Percentiles rank a stretch among this genome's conserved stretches.
Evolutionary conservation across 2,329 filamentous ascomycete species (phyloP).

Genomic region (Clathrospora elynae): DNA sequence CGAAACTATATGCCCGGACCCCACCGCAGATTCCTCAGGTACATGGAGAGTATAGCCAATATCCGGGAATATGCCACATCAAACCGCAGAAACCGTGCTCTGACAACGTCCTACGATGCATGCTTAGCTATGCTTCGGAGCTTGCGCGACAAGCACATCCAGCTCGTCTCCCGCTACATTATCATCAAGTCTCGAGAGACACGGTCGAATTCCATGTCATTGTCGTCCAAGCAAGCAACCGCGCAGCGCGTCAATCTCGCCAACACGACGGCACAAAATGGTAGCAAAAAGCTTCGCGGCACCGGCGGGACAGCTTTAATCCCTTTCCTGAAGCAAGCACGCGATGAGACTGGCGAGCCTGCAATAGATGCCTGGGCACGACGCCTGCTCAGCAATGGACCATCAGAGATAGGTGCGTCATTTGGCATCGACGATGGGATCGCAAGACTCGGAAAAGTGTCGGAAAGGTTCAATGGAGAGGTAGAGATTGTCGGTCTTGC

Average conservation of each 20-base stretch:
- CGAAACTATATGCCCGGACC: slow-evolving; percentile 94
- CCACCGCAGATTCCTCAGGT: slow-evolving; percentile 85
- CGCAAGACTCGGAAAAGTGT: slow-evolving; percentile 57
- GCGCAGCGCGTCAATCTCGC: slow-evolving; percentile 64
- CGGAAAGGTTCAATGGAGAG: slow-evolving; percentile 60
- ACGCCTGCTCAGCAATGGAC: slow-evolving; percentile 61
- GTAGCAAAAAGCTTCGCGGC: slow-evolving; percentile 70
- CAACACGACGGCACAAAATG: slow-evolving; percentile 44
- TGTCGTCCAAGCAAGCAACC: slow-evolving; percentile 58
- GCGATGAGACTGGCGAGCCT: slow-evolving; percentile 93
- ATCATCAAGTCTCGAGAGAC: slow-evolving; percentile 83
- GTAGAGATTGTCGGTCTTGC: slow-evolving; percentile 72
- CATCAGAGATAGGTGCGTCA: slow-evolving; percentile 36
- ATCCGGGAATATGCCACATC: slow-evolving; percentile 80
- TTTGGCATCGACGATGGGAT: slow-evolving; percentile 41
- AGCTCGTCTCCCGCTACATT: slow-evolving; percentile 95
- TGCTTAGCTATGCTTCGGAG: slow-evolving; percentile 78
- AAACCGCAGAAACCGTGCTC: slow-evolving; percentile 63
- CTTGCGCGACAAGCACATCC: slow-evolving; percentile 92
- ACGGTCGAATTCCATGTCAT: slow-evolving; percentile 66
- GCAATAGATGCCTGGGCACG: slow-evolving; percentile 73
- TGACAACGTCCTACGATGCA: slow-evolving; percentile 86
- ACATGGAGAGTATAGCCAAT: slow-evolving; percentile 80
- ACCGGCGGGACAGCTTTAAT: slow-evolving; percentile 94
- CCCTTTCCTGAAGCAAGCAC: slow-evolving; percentile 92